Base-by-base conservation (phyloP, 2,329 filamentous ascomycete genomes). In the Exophiala spinifera region DNA sequence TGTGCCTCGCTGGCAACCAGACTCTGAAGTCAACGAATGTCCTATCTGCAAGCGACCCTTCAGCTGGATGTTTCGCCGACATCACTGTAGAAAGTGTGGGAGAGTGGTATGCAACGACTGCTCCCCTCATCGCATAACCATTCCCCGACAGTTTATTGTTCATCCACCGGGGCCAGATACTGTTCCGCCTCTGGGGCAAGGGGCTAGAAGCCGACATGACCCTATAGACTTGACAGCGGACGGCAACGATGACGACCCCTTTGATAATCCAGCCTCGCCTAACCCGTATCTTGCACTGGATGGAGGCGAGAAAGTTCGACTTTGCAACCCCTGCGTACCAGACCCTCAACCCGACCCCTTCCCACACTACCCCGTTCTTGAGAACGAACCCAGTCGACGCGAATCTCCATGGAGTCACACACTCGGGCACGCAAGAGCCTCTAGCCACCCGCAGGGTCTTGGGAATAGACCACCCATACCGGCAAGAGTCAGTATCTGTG, bases 11-110 rank as follows among this genome's bases (percentile, higher is more conserved):
- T 97, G 92, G 92, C 91, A 96, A 73, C 88, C 91, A 3, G 92
- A 97, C 70, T 78, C 81, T 3, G 90, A 95, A 63, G 90, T 89
- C 10, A 83, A 84, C 1, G 80, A 84, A 58, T 97, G 92, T 69
- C 89, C 91, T 1, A 95, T 96, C 54, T 97, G 92, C 68, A 76
- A 78, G 49, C 82, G 81, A 0, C 82, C 85, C 45, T 97, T 97
- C 67, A 88, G 83, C 67, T 87, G 95, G 63, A 89, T 90, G 74
- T 85, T 89, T 67, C 81, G 92, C 59, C 95, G 95, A 68, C 92
- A 97, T 73, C 92, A 97, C 69, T 97, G 92, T 78, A 83, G 91
- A 81, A 96, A 96, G 81, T 97, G 92, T 68, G 92, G 92, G 43
- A 80, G 91, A 57, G 91, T 97, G 7, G 92, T 97, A 20, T 97